Percentiles rank a stretch among this genome's conserved stretches.
Evolutionary conservation across 148 eudicot species (phyloP).

Genomic region (Camellia lanceoleosa): DNA sequence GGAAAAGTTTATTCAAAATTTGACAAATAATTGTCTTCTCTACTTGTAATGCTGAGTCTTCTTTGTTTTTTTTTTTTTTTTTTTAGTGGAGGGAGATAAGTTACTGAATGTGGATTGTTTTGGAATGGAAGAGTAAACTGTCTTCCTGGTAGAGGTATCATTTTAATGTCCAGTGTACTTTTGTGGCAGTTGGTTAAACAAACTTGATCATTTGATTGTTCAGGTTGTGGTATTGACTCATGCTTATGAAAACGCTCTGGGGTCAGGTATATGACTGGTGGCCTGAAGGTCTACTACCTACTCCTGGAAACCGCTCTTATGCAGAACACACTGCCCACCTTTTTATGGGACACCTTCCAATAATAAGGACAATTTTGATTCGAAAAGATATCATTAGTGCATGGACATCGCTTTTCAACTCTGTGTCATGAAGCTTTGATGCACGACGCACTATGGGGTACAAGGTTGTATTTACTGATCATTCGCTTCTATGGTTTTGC

Average conservation of each 20-base stretch:
- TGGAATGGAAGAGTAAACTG: background rate
- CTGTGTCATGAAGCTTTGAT: slow-evolving; percentile 95
- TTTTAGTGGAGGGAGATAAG: background rate
- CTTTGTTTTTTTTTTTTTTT: background rate
- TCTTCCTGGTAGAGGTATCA: background rate
- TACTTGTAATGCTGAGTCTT: background rate
- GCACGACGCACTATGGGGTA: slow-evolving; percentile 98
- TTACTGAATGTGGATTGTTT: background rate
- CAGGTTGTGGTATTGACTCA: slow-evolving; percentile 98
- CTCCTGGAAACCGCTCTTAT: slow-evolving; percentile 96
- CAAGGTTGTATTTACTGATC: slow-evolving; percentile 94
- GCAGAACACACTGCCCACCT: slow-evolving; percentile 92
- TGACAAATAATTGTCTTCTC: background rate
- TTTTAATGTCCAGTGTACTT: background rate
- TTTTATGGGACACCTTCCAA: slow-evolving; percentile 88
- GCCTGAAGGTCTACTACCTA: slow-evolving; percentile 83
- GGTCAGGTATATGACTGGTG: slow-evolving; percentile 91
- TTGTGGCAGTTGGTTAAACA: slow-evolving; percentile 6
- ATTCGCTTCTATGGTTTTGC: slow-evolving; percentile 97
- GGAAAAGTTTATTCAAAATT: background rate
- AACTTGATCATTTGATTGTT: slow-evolving; percentile 10
- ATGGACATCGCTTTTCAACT: slow-evolving; percentile 99
- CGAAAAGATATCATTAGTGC: slow-evolving; percentile 87
- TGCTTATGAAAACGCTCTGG: slow-evolving; percentile 89
- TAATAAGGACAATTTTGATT: slow-evolving; percentile 72